Conservation (phyloP, 2,329 filamentous ascomycete species). For the Aspergillus pseudoterreus region DNA sequence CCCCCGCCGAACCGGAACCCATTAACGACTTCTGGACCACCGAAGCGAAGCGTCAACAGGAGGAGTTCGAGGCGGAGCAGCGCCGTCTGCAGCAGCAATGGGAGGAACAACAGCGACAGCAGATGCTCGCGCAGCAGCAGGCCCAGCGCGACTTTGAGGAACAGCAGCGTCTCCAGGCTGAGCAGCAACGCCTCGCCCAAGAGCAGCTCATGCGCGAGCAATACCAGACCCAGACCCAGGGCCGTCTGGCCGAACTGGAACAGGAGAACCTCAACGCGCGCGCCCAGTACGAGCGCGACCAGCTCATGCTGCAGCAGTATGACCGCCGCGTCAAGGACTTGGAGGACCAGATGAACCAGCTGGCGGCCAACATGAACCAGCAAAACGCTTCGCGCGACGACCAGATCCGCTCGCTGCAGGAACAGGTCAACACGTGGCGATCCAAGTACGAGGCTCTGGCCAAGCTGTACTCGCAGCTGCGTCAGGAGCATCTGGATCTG, state of each 20-base stretch:
- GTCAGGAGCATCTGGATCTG: constrained; percentile 90
- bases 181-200: constrained; percentile 87
- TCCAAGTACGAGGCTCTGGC: constrained; percentile 95
- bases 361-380: constrained; percentile 78
- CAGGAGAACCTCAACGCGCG: constrained; percentile 91
- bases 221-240: constrained; percentile 88
- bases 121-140: constrained; percentile 77
- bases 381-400: constrained; percentile 89
- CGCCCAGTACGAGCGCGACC: constrained; percentile 94
- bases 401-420: constrained; percentile 85
- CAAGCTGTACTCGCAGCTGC: constrained; percentile 93
- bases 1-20: constrained; percentile 77
- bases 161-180: constrained; percentile 79
- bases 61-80: constrained; percentile 94
- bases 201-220: constrained; percentile 87
- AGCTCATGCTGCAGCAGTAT: constrained; percentile 95
- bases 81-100: constrained; percentile 81
- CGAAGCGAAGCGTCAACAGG: constrained; percentile 84
- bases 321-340: constrained; percentile 90
- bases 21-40: constrained; percentile 98
- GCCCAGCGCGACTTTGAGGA: constrained; percentile 96
- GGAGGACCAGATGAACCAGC: constrained; percentile 78
- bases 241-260: constrained; percentile 90
- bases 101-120: constrained; percentile 72
- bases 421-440: constrained; percentile 97